These are phyloP conservation scores for Benincasa hispida DNA, from an alignment of 306 rosid species.

Conservation along the genomic window DNA sequence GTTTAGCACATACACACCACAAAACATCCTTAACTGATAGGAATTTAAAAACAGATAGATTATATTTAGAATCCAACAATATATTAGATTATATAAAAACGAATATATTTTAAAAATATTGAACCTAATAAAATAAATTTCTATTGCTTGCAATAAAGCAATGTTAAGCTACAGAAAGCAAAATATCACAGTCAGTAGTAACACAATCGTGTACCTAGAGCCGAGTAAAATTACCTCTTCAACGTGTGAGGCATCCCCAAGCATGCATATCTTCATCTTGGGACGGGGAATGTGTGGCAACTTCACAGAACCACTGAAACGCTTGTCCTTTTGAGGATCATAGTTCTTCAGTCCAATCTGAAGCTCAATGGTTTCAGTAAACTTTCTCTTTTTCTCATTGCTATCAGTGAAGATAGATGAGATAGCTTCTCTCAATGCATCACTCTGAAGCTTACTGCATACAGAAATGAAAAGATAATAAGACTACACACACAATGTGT, in stretches of 20 bases:
- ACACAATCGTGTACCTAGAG: not conserved
- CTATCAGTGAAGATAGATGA: conserved; percentile 32
- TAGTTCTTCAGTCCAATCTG: conserved; percentile 79
- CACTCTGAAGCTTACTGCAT: conserved; percentile 76
- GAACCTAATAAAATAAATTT: not conserved
- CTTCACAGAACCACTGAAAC: conserved; percentile 75
- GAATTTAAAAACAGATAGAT: not conserved
- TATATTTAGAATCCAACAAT: not conserved
- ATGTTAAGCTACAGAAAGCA: not conserved
- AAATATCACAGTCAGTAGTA: not conserved
- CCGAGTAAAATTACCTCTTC: conserved; percentile 46
- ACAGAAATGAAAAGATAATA: not conserved
- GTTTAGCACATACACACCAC: not conserved
- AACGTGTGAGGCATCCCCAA: conserved; percentile 85
- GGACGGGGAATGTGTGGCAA: conserved; percentile 84
- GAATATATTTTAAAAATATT: too few species aligned
- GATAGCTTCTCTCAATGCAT: conserved; percentile 58
- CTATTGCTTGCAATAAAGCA: not conserved
- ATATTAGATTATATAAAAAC: not conserved
- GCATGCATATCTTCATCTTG: conserved; percentile 84
- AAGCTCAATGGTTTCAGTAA: conserved; percentile 75
- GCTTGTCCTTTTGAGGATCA: conserved; percentile 85
- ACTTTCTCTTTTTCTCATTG: conserved; percentile 41
- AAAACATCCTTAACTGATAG: not conserved
- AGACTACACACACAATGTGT: not conserved